A percentile compares a stretch with the other conserved stretches of the same genome.
Evolutionary conservation across 139 green algal species (phyloP).

Genomic region (Tetradesmus lagerheimii): DNA sequence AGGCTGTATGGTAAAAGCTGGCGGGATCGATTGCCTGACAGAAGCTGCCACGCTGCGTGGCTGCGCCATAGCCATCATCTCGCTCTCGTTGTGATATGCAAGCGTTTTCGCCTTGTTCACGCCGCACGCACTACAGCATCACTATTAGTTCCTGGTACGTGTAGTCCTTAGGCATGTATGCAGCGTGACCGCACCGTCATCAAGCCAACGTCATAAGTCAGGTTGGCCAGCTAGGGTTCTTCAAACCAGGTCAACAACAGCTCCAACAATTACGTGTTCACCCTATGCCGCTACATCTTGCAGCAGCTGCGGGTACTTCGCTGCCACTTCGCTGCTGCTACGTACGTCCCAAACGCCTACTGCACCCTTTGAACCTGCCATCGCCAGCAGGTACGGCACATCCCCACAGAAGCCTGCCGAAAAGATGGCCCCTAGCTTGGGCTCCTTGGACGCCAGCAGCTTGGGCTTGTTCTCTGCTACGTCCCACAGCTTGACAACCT

Average conservation of each 20-base stretch:
- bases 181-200: not conserved
- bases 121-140: not conserved
- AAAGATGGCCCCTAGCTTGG: constrained; percentile 87
- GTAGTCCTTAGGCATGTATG: not conserved
- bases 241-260: not conserved
- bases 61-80: not conserved
- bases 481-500: constrained; percentile 97
- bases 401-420: constrained; percentile 75
- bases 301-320: constrained; percentile 56
- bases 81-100: not conserved
- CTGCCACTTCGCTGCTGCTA: constrained; percentile 52
- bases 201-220: not conserved
- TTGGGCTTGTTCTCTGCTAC: constrained; percentile 61
- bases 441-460: constrained; percentile 79
- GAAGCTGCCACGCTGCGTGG: not conserved
- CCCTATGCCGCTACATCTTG: not conserved
- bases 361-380: constrained; percentile 84
- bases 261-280: not conserved
- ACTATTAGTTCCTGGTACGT: not conserved
- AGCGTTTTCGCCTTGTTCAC: not conserved
- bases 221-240: not conserved
- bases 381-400: constrained; percentile 80
- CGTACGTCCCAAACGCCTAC: constrained; percentile 89
- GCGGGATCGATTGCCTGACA: not conserved
- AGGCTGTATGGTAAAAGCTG: not conserved